Conservation (phyloP, 768 basidiomycete genomes). For the Asterophora lycoperdoides region DNA sequence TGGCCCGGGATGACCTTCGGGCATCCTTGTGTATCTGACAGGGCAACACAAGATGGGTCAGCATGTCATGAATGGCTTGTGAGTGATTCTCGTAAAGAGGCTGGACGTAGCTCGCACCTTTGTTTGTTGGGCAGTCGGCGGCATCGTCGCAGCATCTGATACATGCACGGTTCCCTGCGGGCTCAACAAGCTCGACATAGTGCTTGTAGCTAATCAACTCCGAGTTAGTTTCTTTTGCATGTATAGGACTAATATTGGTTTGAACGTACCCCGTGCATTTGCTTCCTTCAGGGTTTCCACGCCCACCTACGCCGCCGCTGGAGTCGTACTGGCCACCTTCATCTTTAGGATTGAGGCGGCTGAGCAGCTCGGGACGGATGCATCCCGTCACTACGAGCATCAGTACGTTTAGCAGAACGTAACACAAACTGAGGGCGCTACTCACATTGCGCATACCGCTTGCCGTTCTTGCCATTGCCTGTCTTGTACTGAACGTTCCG, state of each 20-base stretch:
- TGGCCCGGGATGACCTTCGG: constrained; percentile 49
- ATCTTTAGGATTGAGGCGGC: constrained; percentile 43
- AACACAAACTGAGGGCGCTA: constrained; percentile 1
- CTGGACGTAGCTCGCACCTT: constrained; percentile 30
- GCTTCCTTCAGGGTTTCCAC: constrained; percentile 49
- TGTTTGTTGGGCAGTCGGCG: constrained; percentile 49
- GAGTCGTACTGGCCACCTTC: constrained; percentile 57
- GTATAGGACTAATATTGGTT: neutral
- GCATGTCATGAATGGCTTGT: neutral
- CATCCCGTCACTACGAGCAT: constrained; percentile 49
- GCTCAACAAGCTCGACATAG: constrained; percentile 58
- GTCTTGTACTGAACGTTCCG: constrained; percentile 42
- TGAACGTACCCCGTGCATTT: constrained; percentile 44
- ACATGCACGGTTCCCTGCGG: constrained; percentile 46
- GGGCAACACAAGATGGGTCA: neutral
- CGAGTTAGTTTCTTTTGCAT: neutral
- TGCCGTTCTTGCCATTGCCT: constrained; percentile 37
- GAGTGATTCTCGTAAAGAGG: no score
- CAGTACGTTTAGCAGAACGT: neutral
- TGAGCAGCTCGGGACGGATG: constrained; percentile 40
- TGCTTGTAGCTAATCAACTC: constrained; percentile 44
- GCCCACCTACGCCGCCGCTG: constrained; percentile 46
- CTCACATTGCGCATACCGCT: constrained; percentile 43
- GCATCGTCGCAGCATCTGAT: constrained; percentile 55
- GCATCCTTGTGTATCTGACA: constrained; percentile 46